Evolutionary conservation across 805 yeast genomes (phyloP), one percentile per base, ranked within the genome.

Genomic region (Candida pseudofarinosa): DNA sequence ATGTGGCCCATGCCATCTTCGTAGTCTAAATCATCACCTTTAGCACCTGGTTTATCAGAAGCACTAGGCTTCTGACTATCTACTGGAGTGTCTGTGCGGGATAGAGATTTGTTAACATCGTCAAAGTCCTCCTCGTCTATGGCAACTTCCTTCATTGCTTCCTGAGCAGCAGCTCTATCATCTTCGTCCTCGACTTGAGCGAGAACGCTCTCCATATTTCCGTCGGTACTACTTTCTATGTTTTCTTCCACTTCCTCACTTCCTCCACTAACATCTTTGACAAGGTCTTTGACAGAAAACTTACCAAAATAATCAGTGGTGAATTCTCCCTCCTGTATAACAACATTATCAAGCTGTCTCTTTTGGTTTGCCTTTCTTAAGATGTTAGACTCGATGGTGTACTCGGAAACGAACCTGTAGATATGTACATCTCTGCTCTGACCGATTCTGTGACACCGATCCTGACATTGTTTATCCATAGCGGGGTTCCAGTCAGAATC

Each of bases 401-500:
- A 88, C 66, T 93, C 99, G 19, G 96, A 86, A 19, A 93, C 98
- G 63, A 93, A 85, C 47, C 99, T 73, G 69, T 95, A 93, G 44
- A 93, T 93, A 62, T 93, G 99, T 30, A 93, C 99, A 60, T 93
- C 99, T 56, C 99, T 76, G 14, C 95, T 88, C 63, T 93, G 99
- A 4, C 99, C 99, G 61, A 93, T 93, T 72, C 99, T 84, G 62
- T 93, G 99, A 67, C 98, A 93, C 63, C 99, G 82, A 66, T 93
- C 99, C 65, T 93, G 99, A 67, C 99, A 93, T 65, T 93, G 99
- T 59, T 89, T 88, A 62, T 93, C 99, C 97, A 93, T 93, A 1
- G 98, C 96, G 2, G 99, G 99, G 59, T 93, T 93, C 99, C 99
- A 91, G 65, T 91, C 99, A 2, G 97, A 88, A 64, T 93, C 99